A percentile compares a stretch with the other conserved stretches of the same genome.
Conservation (phyloP, 495 filamentous ascomycete genomes). For the Venustampulla echinocandica region DNA sequence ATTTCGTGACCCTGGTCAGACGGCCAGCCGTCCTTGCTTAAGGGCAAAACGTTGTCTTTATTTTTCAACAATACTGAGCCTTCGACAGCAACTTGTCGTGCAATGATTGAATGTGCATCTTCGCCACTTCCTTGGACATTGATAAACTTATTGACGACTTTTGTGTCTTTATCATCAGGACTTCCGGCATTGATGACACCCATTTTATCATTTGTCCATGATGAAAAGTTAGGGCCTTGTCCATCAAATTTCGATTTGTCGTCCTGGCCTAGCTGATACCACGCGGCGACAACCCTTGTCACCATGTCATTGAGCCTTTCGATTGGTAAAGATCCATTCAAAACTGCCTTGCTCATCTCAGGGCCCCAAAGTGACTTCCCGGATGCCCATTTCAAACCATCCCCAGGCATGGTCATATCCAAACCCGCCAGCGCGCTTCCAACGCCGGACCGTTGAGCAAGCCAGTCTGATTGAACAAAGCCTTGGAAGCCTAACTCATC, state of each 20-base stretch:
- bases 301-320: slow-evolving; percentile 89
- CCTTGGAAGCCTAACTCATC: slow-evolving; percentile 94
- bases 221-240: slow-evolving; percentile 81
- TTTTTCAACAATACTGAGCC: slow-evolving; percentile 86
- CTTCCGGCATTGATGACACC: slow-evolving; percentile 60
- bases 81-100: slow-evolving; percentile 68
- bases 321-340: slow-evolving; percentile 79
- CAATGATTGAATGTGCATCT: slow-evolving; percentile 59
- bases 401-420: slow-evolving; percentile 95
- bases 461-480: slow-evolving; percentile 89
- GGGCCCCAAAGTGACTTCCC: slow-evolving; percentile 75
- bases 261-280: slow-evolving; percentile 87
- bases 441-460: slow-evolving; percentile 78
- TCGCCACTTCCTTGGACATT: slow-evolving; percentile 45
- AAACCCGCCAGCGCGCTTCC: slow-evolving; percentile 72
- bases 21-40: slow-evolving; percentile 45
- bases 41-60: slow-evolving; percentile 49
- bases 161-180: slow-evolving; percentile 37
- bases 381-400: slow-evolving; percentile 68
- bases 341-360: slow-evolving; percentile 62
- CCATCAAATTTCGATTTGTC: slow-evolving; percentile 54
- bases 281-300: slow-evolving; percentile 79
- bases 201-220: slow-evolving; percentile 67
- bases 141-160: slow-evolving; percentile 69
- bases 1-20: slow-evolving; percentile 27